Percentiles rank a stretch among this genome's conserved stretches.
Evolutionary conservation across 129 eudicot genomes (phyloP).

Genomic region (Sambucus nigra): DNA sequence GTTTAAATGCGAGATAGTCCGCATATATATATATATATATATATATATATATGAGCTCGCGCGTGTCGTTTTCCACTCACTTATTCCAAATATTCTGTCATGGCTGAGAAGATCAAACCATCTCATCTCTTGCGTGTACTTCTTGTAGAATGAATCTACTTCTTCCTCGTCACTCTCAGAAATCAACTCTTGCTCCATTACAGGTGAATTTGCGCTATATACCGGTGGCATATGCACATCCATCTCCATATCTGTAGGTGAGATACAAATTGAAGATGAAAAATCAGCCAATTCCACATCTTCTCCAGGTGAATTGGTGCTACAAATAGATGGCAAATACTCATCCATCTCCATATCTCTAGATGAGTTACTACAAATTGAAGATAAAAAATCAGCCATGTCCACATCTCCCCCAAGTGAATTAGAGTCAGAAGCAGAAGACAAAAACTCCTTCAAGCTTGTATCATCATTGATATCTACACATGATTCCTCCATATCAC

Average conservation of each 20-base stretch:
- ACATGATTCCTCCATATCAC: slow-evolving; percentile 12
- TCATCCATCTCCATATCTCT: neutral
- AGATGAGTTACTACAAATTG: neutral
- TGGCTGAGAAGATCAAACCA: slow-evolving; percentile 59
- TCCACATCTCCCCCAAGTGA: neutral
- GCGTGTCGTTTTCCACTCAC: too few species aligned
- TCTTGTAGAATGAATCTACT: slow-evolving; percentile 32
- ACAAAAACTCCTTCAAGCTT: neutral
- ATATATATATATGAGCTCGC: too few species aligned
- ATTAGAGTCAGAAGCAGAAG: neutral
- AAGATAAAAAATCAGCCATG: neutral
- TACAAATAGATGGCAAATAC: neutral
- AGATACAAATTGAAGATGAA: too few species aligned
- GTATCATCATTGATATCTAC: slow-evolving; percentile 20
- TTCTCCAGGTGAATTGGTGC: too few species aligned
- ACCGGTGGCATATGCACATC: slow-evolving; percentile 16
- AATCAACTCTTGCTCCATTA: slow-evolving; percentile 9
- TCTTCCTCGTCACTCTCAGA: slow-evolving; percentile 12
- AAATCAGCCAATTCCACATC: too few species aligned
- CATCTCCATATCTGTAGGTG: slow-evolving; percentile 13
- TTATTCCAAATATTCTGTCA: slow-evolving; percentile 47
- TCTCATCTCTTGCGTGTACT: slow-evolving; percentile 42
- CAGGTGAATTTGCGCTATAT: slow-evolving; percentile 7
- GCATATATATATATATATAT: too few species aligned
- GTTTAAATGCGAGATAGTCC: too few species aligned